Conservation (phyloP, 2,329 filamentous ascomycete species). For the Sporothrix humicola region DNA sequence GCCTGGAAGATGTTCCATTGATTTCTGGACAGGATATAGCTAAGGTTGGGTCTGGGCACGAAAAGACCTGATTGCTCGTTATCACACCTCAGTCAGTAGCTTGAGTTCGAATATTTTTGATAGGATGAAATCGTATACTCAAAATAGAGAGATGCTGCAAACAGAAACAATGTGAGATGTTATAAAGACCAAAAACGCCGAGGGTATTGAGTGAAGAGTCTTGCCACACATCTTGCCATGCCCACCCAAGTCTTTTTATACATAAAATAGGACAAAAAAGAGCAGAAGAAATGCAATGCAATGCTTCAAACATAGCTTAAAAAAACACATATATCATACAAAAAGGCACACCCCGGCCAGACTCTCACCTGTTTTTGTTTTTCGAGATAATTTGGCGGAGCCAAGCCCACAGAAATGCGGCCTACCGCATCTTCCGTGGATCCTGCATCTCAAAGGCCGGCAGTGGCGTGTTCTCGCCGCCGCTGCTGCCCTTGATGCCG, state of each 20-base stretch:
- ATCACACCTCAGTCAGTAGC: no score
- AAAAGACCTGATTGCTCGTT: no score
- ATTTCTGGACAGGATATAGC: no score
- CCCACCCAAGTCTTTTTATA: conserved; percentile 1
- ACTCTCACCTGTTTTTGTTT: background rate
- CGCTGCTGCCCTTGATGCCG: conserved; percentile 60
- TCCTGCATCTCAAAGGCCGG: conserved; percentile 37
- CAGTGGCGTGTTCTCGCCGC: conserved; percentile 36
- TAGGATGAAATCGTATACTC: background rate
- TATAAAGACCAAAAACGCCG: conserved; percentile 24
- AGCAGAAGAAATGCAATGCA: background rate
- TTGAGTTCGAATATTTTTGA: background rate
- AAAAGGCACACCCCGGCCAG: background rate
- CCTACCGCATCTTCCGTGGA: conserved; percentile 33
- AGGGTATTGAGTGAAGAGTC: conserved; percentile 38
- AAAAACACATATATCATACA: background rate
- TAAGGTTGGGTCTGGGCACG: no score
- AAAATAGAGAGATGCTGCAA: background rate
- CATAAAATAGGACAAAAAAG: background rate
- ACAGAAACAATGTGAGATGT: background rate
- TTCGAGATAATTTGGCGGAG: background rate
- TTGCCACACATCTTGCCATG: background rate
- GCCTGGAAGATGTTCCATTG: no score
- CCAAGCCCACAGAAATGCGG: background rate
- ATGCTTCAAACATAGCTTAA: background rate